Base-by-base conservation (phyloP, 352 stramenopile species). In the Phytophthora hybrid region DNA sequence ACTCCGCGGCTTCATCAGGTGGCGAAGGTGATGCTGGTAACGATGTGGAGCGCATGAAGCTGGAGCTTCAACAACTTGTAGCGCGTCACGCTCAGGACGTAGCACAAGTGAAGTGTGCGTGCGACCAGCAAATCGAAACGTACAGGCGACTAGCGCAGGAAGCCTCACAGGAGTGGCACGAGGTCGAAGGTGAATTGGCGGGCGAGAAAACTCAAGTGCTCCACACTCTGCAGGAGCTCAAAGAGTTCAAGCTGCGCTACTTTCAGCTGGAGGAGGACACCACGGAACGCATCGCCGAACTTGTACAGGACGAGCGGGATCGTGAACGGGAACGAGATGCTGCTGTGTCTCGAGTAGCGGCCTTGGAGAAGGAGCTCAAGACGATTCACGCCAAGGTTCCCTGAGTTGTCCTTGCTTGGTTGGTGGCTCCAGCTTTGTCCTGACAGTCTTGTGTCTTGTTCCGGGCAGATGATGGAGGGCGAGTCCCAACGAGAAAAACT, bases 91-190 rank as follows among this genome's bases (percentile, higher is more conserved):
- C 79, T 10, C 63, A 77, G 14, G 85, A 91, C 54, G 55, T 91
- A 16, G 59, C 67, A 9, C 61, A 78, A 19, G 76, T 90, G 29
- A 80, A 92, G 46, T 62, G 61, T 14, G 81, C 83, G 18, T 93
- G 83, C 49, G 82, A 93, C 29, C 67, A 83, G 2, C 84, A 93
- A 26, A 72, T 94, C 6, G 80, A 80, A 53, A 93, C 87, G 34
- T 89, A 91, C 69, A 88, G 89, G 57, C 67, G 74, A n/a, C 60
- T 92, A 11, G 82, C 87, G 4, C 67, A 91, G 4, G 74, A 89
- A 68, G 85, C 87, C 3, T 80, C 83, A 6, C 73, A 87, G 49
- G 85, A 94, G 58, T 94, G 87, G 87, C 83, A 94, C 64, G 84
- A 92, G 16, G 77, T 92, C 54, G 85, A 93, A 67, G 77, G 83